These are phyloP conservation scores for Blepharisma undulans DNA, from an alignment of 169 alveolate species.

Conservation along the genomic window DNA sequence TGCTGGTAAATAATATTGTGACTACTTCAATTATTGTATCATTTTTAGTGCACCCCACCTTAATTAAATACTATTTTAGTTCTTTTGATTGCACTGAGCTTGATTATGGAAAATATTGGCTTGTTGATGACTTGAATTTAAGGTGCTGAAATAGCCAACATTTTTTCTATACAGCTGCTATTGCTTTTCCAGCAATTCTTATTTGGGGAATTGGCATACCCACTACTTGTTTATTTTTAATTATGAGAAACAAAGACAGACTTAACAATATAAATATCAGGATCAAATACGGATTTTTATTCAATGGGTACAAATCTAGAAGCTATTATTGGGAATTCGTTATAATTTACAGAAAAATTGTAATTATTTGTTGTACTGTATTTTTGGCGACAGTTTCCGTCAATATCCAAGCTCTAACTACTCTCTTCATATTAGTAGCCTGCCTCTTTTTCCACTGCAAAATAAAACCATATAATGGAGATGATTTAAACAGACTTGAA, in stretches of 20 bases:
- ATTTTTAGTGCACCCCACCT: conserved; percentile 57
- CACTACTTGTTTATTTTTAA: conserved; percentile 7
- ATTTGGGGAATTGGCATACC: conserved; percentile 59
- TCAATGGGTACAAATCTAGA: conserved; percentile 42
- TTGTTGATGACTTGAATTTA: conserved; percentile 29
- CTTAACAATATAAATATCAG: not conserved
- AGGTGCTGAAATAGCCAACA: conserved; percentile 39
- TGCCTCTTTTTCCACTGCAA: conserved; percentile 20
- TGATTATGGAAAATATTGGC: conserved; percentile 33
- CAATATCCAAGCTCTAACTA: conserved; percentile 46
- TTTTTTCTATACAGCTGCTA: not conserved
- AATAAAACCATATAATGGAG: conserved; percentile 36
- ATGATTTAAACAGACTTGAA: conserved; percentile 45
- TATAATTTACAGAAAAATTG: conserved; percentile 42
- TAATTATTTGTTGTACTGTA: conserved; percentile 40
- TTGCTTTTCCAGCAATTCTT: conserved; percentile 51
- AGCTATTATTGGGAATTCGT: conserved; percentile 53
- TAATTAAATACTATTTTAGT: conserved; percentile 33
- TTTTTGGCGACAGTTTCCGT: conserved; percentile 29
- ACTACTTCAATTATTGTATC: conserved; percentile 42
- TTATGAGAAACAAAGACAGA: not conserved
- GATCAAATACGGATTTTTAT: conserved; percentile 52
- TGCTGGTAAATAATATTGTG: not conserved
- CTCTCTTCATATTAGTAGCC: conserved; percentile 23
- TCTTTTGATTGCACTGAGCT: conserved; percentile 43